phyloP scores from a whole-genome alignment of 176 grass and related monocot genomes.

The Chloris gayana region DNA sequence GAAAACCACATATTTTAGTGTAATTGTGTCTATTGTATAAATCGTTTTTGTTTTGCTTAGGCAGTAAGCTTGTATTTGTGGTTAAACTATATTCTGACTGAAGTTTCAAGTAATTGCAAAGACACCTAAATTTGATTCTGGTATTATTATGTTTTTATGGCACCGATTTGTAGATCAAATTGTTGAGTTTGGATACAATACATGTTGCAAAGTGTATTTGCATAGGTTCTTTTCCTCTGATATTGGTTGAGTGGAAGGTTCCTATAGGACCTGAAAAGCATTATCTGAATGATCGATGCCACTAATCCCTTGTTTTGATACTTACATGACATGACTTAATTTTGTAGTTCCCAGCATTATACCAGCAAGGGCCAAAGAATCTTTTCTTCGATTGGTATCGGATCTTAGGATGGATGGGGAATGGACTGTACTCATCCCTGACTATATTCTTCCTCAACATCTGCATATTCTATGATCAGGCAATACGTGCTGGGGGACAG shows the following conservation, averaged over 20 bases:
- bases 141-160: slow-evolving; percentile 4
- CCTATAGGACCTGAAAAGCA: background rate
- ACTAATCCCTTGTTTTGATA: slow-evolving; percentile 4
- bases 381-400: slow-evolving; percentile 99
- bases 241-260: background rate
- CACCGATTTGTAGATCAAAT: background rate
- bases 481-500: slow-evolving; percentile 77
- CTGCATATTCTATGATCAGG: slow-evolving; percentile 71
- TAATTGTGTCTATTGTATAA: background rate
- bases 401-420: slow-evolving; percentile 95
- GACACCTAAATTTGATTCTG: background rate
- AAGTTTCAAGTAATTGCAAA: slow-evolving; percentile 34
- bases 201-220: slow-evolving; percentile 19
- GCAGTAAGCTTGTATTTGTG: slow-evolving; percentile 11
- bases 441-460: slow-evolving; percentile 89
- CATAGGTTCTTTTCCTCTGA: slow-evolving; percentile 10
- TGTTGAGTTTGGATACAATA: background rate
- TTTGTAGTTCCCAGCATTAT: slow-evolving; percentile 93
- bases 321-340: slow-evolving; percentile 28
- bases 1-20: slow-evolving; percentile 4
- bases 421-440: slow-evolving; percentile 97
- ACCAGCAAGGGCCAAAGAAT: slow-evolving; percentile 96
- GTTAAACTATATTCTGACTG: slow-evolving; percentile 1
- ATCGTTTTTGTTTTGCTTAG: background rate
- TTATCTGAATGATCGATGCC: slow-evolving; percentile 9